phyloP scores from a whole-genome alignment of 257 asterid genomes.

The Voacanga thouarsii region DNA sequence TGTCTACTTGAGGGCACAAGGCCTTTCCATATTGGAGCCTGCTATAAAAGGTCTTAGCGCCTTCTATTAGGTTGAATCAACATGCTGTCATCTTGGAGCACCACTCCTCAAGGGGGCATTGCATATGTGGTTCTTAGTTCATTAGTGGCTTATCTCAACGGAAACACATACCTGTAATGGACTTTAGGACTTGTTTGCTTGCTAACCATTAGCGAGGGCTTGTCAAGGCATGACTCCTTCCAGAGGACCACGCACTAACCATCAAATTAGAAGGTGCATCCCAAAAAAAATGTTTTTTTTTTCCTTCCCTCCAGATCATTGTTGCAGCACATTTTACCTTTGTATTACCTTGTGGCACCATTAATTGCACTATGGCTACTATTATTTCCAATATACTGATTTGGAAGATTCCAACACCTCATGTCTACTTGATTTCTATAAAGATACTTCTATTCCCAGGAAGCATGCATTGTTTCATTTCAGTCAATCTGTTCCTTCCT shows the following conservation, averaged over 20 bases:
- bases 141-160: not conserved
- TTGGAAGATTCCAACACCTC: not conserved
- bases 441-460: not conserved
- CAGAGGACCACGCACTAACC: not conserved
- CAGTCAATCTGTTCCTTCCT: not conserved
- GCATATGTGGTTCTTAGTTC: not conserved
- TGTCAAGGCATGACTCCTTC: not conserved
- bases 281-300: not conserved
- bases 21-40: not conserved
- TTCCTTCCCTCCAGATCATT: not conserved
- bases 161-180: too few relatives aligned
- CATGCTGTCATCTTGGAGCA: not conserved
- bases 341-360: not conserved
- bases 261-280: not conserved
- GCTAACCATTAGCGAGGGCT: not conserved
- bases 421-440: not conserved
- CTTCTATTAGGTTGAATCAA: not conserved
- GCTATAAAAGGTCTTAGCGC: not conserved
- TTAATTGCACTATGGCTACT: not conserved
- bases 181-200: not conserved
- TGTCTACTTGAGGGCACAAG: not conserved
- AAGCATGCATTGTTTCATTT: not conserved
- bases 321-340: not conserved
- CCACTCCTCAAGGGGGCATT: not conserved
- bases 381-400: not conserved